Base-by-base conservation (phyloP, 768 basidiomycete genomes). In the Serendipita sp. region DNA sequence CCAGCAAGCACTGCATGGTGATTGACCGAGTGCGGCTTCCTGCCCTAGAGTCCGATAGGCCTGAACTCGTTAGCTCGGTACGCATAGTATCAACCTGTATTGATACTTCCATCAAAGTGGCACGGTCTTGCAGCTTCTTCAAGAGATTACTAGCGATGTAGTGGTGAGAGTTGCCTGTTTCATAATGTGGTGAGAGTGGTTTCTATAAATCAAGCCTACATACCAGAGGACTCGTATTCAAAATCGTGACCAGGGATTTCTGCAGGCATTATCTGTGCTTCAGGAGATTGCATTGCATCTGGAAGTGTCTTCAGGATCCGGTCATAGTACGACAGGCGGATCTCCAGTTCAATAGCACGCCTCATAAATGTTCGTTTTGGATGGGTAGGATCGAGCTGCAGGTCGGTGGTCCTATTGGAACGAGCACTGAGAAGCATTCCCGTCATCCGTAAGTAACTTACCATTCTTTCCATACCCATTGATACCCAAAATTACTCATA, bases 391-490 rank as follows among this genome's bases (percentile, higher is more conserved):
- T 84, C 75, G 8, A 95, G 74, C 1, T 80, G 73, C 34, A 98
- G 76, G 75, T 98, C 96, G 1, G 87, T 85, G 13, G 91, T 76
- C 95, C 95, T 98, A 63, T 3, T 67, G 18, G 37, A 62, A 53
- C 31, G n/a, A 10, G 13, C 36, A 23, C 11, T 44, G 33, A 62
- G 18, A 36, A 58, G 33, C 50, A 33, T 18, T 62, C 62, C 55
- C 34, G 13, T 53, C 36, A 34, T 46, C 6, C 40, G 40, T 58
- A 3, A 40, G 29, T 15, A 3, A 74, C 84, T 50, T 62, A 93
- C 95, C 96, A 99, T 80, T 98, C 96, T 70, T 91, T 94, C 96
- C 96, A 99, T 13, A 96, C 91, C 96, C 96, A 98, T 69, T 87
- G 85, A 75, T 97, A 99, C 29, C 86, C 87, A 72, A 97, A 99